Evolutionary conservation across 768 basidiomycete species (phyloP).

Genomic region (Lactifluus hygrophoroides): DNA sequence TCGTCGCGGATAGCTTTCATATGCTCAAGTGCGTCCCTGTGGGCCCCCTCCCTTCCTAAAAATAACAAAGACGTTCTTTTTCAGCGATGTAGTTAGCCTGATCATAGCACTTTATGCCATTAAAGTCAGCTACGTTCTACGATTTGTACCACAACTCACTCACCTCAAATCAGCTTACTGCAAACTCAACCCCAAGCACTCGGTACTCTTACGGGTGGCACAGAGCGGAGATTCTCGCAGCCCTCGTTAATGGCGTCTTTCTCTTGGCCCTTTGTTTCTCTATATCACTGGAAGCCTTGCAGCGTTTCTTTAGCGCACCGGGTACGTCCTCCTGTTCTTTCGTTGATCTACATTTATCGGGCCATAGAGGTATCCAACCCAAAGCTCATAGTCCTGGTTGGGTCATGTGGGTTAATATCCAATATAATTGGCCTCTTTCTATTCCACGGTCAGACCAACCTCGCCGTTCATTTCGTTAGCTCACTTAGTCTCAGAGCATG

Average conservation of each 20-base stretch:
- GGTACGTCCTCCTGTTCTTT: constrained; percentile 36
- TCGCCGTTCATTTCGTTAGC: background rate
- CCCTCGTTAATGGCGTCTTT: constrained; percentile 94
- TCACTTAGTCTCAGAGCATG: constrained; percentile 13
- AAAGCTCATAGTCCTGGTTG: constrained; percentile 81
- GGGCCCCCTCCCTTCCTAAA: background rate
- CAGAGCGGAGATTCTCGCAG: constrained; percentile 92
- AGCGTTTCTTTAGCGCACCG: constrained; percentile 79
- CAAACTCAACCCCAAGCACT: constrained; percentile 48
- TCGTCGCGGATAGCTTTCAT: constrained; percentile 96
- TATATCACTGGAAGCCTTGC: constrained; percentile 85
- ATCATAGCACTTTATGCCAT: constrained; percentile 94
- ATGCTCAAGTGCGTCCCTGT: constrained; percentile 80
- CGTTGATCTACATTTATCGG: background rate
- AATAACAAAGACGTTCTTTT: constrained; percentile 8
- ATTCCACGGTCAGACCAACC: constrained; percentile 68
- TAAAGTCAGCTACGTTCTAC: constrained; percentile 38
- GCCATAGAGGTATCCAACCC: constrained; percentile 79
- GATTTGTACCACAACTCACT: constrained; percentile 1
- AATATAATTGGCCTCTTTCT: constrained; percentile 91
- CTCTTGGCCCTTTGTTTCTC: constrained; percentile 95
- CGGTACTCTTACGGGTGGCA: constrained; percentile 99
- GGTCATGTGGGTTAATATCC: constrained; percentile 78
- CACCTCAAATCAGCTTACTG: constrained; percentile 46
- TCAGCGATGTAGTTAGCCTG: constrained; percentile 93